Evolutionary conservation across 345 rosid genomes (phyloP).

Genomic region (Populus nigra): DNA sequence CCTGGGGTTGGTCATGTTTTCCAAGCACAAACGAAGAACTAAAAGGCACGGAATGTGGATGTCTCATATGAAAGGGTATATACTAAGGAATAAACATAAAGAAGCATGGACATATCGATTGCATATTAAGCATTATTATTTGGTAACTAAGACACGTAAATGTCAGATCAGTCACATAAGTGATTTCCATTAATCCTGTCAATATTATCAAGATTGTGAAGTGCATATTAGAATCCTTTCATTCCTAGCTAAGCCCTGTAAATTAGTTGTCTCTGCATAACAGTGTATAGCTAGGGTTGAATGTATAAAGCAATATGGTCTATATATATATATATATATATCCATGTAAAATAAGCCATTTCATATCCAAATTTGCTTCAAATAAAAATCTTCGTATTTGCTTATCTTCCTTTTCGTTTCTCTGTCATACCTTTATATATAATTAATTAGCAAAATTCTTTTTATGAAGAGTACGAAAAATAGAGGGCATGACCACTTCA

Average conservation of each 20-base stretch:
- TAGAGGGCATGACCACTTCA: neutral
- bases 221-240: neutral
- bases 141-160: neutral
- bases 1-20: conserved; percentile 46
- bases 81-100: neutral
- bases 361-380: neutral
- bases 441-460: neutral
- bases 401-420: neutral
- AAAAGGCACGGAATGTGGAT: conserved; percentile 1
- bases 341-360: neutral
- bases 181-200: neutral
- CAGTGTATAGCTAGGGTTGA: neutral
- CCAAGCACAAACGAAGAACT: conserved; percentile 25
- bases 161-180: neutral
- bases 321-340: neutral
- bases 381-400: neutral
- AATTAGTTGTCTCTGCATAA: neutral
- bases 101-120: neutral
- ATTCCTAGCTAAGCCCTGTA: neutral
- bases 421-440: neutral
- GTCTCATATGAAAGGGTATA: neutral
- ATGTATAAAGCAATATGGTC: neutral
- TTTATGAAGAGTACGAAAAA: neutral
- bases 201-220: neutral
- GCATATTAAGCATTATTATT: neutral